Base-by-base conservation (phyloP, 352 stramenopile species). In the Globisporangium paroecandrum region DNA sequence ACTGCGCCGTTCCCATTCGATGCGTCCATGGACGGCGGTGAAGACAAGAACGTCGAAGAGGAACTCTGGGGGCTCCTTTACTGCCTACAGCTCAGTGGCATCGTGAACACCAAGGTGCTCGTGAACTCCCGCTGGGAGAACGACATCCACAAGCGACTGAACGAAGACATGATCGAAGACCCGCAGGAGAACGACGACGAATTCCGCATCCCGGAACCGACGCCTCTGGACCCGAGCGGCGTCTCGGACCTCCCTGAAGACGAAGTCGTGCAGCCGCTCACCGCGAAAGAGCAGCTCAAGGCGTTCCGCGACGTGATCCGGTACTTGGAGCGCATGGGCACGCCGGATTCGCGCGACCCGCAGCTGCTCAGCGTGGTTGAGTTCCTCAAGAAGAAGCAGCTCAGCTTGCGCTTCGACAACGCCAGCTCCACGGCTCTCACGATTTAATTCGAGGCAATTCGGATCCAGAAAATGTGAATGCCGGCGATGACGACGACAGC, bases 41-140 rank as follows among this genome's bases (percentile, higher is more conserved):
- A 91, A 46, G 85, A 95, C 70, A 94, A 95, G 75, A 94, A 93
- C 62, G 83, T 93, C 29, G 87, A 95, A 58, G 87, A 94, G 72
- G 87, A 95, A 58, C 75, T 95, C 1, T 95, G 87, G 87, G 85
- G 86, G 0, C 68, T 94, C 68, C 76, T 95, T 18, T 95, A 95
- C 75, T 95, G 87, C 47, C 71, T 95, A 43, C 84, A 94, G 70
- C 77, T 95, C 24, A 93, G 84, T 29, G 87, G 87, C 38, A 69
- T 95, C 2, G 87, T 95, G 24, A 94, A 93, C 73, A 95, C 87
- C 32, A 95, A 95, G 69, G 84, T 90, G 64, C 73, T 95, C 15
- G 84, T 95, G 54, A 95, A 95, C 81, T 93, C 87, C 34, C 87
- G 87, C 20, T 93, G 87, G 84, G 87, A 95, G 71, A 95, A 93